Conservation (phyloP, 345 rosid genomes). For the Populus simonii region DNA sequence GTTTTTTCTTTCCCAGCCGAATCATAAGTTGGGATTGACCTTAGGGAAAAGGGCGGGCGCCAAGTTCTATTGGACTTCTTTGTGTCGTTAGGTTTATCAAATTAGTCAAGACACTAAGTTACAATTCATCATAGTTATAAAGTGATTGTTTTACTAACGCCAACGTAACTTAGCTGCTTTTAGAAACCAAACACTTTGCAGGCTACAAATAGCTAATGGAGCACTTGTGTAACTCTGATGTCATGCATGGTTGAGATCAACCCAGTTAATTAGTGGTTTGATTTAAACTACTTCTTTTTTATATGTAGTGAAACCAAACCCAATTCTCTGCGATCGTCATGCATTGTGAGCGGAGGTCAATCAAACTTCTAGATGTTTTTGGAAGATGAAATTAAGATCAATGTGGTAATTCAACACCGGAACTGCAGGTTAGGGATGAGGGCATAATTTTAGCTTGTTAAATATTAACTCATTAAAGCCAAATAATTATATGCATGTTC, state of each 20-base stretch:
- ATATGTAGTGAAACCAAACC: neutral
- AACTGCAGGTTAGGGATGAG: too few species aligned
- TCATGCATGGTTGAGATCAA: neutral
- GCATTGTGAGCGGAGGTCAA: too few species aligned
- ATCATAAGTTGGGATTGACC: neutral
- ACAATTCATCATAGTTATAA: neutral
- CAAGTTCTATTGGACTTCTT: neutral
- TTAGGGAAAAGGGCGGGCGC: neutral
- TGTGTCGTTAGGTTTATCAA: neutral
- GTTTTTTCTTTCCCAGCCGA: neutral
- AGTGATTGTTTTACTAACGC: neutral
- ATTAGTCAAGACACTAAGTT: conserved; percentile 3
- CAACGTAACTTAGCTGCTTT: conserved; percentile 23
- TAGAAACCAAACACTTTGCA: neutral
- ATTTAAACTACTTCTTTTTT: neutral
- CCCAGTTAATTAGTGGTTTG: neutral
- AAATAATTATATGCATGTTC: too few species aligned
- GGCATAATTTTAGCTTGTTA: too few species aligned
- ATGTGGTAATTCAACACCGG: too few species aligned
- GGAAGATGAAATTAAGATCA: too few species aligned
- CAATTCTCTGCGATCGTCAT: too few species aligned
- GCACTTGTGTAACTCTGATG: neutral
- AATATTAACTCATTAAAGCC: too few species aligned
- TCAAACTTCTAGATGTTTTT: too few species aligned
- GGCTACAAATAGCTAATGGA: neutral